Evolutionary conservation across 202 grass and related monocot genomes (phyloP).

Genomic region (Brachypodium distachyon): DNA sequence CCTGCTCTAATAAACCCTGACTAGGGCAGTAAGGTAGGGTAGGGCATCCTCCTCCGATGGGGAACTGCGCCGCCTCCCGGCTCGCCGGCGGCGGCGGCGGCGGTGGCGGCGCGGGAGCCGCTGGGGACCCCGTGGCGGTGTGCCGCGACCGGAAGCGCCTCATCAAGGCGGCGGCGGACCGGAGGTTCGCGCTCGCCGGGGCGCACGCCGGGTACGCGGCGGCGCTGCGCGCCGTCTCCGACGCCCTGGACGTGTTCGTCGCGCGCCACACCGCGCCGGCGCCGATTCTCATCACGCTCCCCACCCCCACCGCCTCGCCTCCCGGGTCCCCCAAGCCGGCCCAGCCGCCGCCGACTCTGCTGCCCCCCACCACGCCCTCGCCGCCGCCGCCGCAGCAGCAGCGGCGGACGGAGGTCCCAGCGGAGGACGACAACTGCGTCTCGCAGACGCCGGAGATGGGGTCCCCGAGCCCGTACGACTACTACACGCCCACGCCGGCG

Average conservation of each 20-base stretch:
- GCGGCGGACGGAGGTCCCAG: not conserved
- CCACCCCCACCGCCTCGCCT: slow-evolving; percentile 26
- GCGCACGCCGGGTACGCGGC: slow-evolving; percentile 60
- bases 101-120: slow-evolving; percentile 23
- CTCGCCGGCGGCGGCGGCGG: slow-evolving; percentile 37
- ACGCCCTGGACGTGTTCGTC: slow-evolving; percentile 72
- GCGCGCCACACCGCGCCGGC: slow-evolving; percentile 72
- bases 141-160: slow-evolving; percentile 87
- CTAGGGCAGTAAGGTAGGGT: not conserved
- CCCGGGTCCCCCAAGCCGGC: slow-evolving; percentile 38
- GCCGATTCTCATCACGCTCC: slow-evolving; percentile 81
- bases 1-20: slow-evolving; percentile 48
- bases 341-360: not conserved
- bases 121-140: slow-evolving; percentile 66
- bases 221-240: slow-evolving; percentile 60
- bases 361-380: not conserved
- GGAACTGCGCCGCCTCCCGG: slow-evolving; percentile 89
- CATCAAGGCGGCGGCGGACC: slow-evolving; percentile 65
- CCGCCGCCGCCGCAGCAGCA: not conserved
- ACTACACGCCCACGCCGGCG: slow-evolving; percentile 35
- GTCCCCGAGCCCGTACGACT: slow-evolving; percentile 47
- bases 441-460: slow-evolving; percentile 23
- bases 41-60: slow-evolving; percentile 52
- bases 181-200: slow-evolving; percentile 50
- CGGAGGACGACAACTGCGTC: not conserved